Conservation (phyloP, 2,329 filamentous ascomycete genomes). For the Dactylellina leptospora region DNA sequence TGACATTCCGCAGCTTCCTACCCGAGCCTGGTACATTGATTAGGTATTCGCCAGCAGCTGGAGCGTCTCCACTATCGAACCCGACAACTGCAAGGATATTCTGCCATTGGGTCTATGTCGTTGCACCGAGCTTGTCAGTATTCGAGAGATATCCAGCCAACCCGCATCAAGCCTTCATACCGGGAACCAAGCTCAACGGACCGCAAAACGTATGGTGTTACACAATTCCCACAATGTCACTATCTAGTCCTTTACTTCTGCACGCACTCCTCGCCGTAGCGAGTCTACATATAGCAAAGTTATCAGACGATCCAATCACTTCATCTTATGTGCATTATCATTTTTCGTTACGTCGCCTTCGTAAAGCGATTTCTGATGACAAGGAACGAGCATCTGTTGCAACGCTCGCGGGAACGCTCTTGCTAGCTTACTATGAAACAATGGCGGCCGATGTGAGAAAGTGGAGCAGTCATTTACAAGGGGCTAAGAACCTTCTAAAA, state of each 20-base stretch:
- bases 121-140: slow-evolving; percentile 83
- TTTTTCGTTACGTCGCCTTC: slow-evolving; percentile 79
- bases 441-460: slow-evolving; percentile 94
- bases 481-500: slow-evolving; percentile 79
- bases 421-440: slow-evolving; percentile 92
- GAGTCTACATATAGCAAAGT: slow-evolving; percentile 84
- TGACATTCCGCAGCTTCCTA: slow-evolving; percentile 64
- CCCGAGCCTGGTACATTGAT: slow-evolving; percentile 66
- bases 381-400: slow-evolving; percentile 76
- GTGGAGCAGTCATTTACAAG: slow-evolving; percentile 91
- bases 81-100: slow-evolving; percentile 83
- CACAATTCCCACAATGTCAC: slow-evolving; percentile 81
- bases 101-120: slow-evolving; percentile 89
- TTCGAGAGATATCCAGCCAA: slow-evolving; percentile 85
- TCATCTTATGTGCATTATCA: slow-evolving; percentile 93
- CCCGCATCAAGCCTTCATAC: slow-evolving; percentile 61
- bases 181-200: slow-evolving; percentile 55
- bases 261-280: slow-evolving; percentile 89
- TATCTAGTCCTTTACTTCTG: slow-evolving; percentile 84
- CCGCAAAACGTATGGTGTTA: slow-evolving; percentile 70
- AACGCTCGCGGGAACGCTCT: slow-evolving; percentile 84
- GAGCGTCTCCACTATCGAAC: slow-evolving; percentile 79
- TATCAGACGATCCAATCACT: slow-evolving; percentile 77
- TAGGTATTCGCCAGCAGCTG: slow-evolving; percentile 71
- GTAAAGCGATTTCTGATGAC: slow-evolving; percentile 75